A percentile compares a stretch with the other conserved stretches of the same genome.
These are phyloP conservation scores for Asterella californica DNA, from an alignment of 225 moss, liverwort and hornwort species.

Conservation along the genomic window DNA sequence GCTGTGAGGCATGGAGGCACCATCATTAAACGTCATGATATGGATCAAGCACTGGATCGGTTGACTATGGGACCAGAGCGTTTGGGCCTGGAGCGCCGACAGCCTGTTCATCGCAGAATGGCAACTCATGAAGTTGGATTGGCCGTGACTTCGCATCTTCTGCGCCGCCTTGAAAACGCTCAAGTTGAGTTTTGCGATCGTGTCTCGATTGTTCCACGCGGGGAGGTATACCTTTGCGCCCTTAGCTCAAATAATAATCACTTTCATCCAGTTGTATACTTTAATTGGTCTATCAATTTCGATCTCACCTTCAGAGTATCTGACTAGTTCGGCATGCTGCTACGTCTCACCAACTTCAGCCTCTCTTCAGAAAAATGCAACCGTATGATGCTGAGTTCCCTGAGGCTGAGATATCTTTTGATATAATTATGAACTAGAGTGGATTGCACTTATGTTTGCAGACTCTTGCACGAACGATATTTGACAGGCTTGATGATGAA, in stretches of 20 bases:
- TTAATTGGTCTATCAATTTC: too few species aligned
- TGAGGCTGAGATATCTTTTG: too few species aligned
- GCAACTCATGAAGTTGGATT: conserved; percentile 91
- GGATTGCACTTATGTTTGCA: conserved; percentile 1
- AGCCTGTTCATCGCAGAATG: conserved; percentile 93
- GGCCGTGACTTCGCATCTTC: conserved; percentile 84
- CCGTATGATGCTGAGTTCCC: too few species aligned
- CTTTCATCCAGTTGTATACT: too few species aligned
- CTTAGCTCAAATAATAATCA: too few species aligned
- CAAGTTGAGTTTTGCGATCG: conserved; percentile 89
- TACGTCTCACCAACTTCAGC: too few species aligned
- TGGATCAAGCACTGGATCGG: conserved; percentile 95
- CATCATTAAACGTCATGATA: conserved; percentile 66
- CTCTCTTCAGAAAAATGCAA: too few species aligned
- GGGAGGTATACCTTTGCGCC: conserved; percentile 51
- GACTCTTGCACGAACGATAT: conserved; percentile 52
- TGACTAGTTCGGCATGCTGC: too few species aligned
- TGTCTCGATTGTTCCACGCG: conserved; percentile 93
- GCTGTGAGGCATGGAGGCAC: conserved; percentile 87
- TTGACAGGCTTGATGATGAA: conserved; percentile 76
- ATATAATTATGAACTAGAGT: neutral
- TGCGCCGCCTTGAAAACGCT: conserved; percentile 79
- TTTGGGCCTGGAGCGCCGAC: conserved; percentile 76
- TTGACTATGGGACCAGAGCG: conserved; percentile 95
- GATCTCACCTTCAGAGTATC: too few species aligned